Base-by-base conservation (phyloP, 306 rosid species). In the Oemleria cerasiformis region DNA sequence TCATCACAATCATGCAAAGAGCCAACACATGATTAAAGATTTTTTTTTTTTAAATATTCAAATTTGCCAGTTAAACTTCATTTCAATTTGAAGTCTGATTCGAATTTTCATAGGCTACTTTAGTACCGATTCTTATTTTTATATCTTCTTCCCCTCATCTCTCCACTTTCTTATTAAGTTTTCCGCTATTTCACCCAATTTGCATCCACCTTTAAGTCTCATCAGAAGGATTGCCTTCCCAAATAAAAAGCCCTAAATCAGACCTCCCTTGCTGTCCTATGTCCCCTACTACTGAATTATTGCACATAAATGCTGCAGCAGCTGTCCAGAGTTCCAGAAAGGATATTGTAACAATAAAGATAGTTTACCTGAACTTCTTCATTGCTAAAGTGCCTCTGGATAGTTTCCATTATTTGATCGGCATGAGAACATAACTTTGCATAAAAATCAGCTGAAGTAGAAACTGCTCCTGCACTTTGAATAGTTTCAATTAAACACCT, bases 331-430 rank as follows among this genome's bases (percentile, higher is more conserved):
- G 64, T 54, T 48, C 54, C 23, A 51, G 9, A 47, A 45, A 59
- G 14, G 14, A 4, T 60, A 73, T 59, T 77, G 74, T 50, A 78
- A 55, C 61, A 73, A 45, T 56, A 71, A 70, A 21, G 68, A 80
- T 73, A 77, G 48, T 73, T 84, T 79, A 95, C 99, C 92, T 95
- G 97, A 79, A 89, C 86, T 86, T 95, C 99, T 85, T 95, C 99
- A 54, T 84, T 92, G 68, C 78, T 65, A 81, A 95, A 95, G 82
- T 95, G 99, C 81, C 84, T 84, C 82, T 91, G 86, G 76, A 83
- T 91, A 49, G 96, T 88, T 86, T 91, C 97, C 91, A 91, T 85
- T 76, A 91, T 91, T 80, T 81, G 99, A 81, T 95, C 97, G 77
- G 99, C 99, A 61, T 87, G 97, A 47, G 96, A 85, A 75, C 97